These are phyloP conservation scores for Stromatinia cepivora DNA, from an alignment of 2,329 filamentous ascomycete genomes.

Conservation along the genomic window DNA sequence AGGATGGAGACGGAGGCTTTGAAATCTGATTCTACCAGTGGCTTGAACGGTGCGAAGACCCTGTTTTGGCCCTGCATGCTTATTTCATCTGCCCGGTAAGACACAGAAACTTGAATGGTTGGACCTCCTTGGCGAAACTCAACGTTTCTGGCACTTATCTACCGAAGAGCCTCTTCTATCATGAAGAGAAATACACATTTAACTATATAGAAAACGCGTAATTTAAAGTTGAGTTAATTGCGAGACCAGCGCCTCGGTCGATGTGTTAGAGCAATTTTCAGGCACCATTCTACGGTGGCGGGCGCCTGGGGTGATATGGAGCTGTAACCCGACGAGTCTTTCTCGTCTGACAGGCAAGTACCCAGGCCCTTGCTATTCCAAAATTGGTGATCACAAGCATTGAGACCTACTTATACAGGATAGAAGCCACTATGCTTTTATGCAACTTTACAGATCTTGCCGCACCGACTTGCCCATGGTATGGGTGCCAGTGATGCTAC, in stretches of 20 bases:
- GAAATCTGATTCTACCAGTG: not conserved
- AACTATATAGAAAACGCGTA: not conserved
- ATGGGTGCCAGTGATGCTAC: too few species aligned
- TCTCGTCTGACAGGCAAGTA: not conserved
- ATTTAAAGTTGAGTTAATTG: not conserved
- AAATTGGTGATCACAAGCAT: not conserved
- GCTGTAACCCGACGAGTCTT: too few species aligned
- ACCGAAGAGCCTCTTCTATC: not conserved
- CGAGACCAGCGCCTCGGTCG: fast-evolving
- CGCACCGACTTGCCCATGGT: not conserved
- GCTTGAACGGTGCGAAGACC: not conserved
- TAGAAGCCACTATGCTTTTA: not conserved
- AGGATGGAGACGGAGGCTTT: not conserved
- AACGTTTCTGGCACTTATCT: not conserved
- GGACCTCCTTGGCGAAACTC: not conserved
- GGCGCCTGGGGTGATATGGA: not conserved
- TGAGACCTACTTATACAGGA: not conserved
- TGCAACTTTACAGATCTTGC: too few species aligned
- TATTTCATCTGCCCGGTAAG: not conserved
- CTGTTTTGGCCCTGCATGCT: not conserved
- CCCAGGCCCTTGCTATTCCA: not conserved
- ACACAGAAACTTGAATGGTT: not conserved
- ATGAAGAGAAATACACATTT: not conserved
- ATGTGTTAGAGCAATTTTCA: not conserved
- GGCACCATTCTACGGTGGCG: not conserved